Base-by-base conservation (phyloP, 2,329 filamentous ascomycete species). In the Diaporthe australafricana region DNA sequence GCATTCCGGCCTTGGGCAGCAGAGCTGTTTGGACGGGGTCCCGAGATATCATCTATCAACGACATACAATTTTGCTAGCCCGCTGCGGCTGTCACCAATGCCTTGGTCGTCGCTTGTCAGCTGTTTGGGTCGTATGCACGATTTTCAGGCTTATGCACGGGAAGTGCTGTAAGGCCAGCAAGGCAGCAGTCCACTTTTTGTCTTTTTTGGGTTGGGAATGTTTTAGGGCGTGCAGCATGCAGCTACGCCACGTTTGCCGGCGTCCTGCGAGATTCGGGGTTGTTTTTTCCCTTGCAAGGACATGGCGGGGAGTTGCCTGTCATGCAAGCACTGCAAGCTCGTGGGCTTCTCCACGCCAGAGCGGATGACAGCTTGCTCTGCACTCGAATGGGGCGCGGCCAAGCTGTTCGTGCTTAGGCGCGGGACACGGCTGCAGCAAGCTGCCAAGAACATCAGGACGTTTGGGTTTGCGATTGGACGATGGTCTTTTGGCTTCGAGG, bases 301-400 rank as follows among this genome's bases (percentile, higher is more conserved):
- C 60, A 50, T 38, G 60, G 42, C 30, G 30, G 38, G n/a, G 17
- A 42, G 55, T 60, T 60, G 55, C 22, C 35, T 20, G 35, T 42
- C 16, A 50, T 65, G 42, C 60, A 65, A 65, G n/a, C n/a, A n/a
- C n/a, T n/a, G n/a, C n/a, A n/a, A 20, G 60, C 30, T 38, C 45
- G 60, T 45, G 56, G 56, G 38, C 25, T 22, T 45, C 25, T 27
- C 56, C 56, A 9, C 56, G 38, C 56, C 56, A 27, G 8, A 20
- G 12, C n/a, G 38, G 56, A 48, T 50, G 60, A 65, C 60, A 65
- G 60, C 60, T 65, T 42, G 16, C 8, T 20, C 40, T 63, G 40
- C 40, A 47, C 60, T n/a, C 45, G 50, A 35, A 38, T 25, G 60
- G 60, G 60, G 60, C 60, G 60, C 60, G 60, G 57, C 57, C 57